phyloP scores from a whole-genome alignment of 2,329 filamentous ascomycete species.

The Plectosphaerella cucumerina region DNA sequence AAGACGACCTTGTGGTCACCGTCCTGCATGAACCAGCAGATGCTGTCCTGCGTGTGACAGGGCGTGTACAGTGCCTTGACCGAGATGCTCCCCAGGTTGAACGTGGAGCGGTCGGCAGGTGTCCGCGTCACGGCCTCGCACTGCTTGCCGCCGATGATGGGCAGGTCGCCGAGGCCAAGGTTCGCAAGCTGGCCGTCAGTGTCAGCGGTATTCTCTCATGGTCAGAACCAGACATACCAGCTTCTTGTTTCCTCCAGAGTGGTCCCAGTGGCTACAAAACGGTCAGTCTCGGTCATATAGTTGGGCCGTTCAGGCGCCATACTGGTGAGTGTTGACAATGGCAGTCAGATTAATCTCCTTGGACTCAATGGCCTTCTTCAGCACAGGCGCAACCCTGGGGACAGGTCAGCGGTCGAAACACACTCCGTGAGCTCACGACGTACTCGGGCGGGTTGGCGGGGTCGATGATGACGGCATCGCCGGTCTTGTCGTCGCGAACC shows the following conservation, averaged over 20 bases:
- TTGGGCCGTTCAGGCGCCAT: constrained; percentile 30
- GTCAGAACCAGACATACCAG: constrained; percentile 48
- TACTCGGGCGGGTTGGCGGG: constrained; percentile 77
- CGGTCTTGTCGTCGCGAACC: constrained; percentile 72
- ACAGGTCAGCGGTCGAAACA: too few species aligned
- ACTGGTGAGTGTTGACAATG: constrained; percentile 98
- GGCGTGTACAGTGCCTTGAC: constrained; percentile 91
- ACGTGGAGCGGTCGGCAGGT: constrained; percentile 69
- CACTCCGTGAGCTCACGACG: constrained; percentile 19
- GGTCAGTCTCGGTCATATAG: constrained; percentile 1
- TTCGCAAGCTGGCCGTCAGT: constrained; percentile 26
- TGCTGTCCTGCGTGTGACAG: constrained; percentile 97
- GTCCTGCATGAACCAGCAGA: constrained; percentile 91
- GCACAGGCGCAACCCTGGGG: constrained; percentile 52
- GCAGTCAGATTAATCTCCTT: constrained; percentile 78
- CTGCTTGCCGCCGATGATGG: constrained; percentile 83
- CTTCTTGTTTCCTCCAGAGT: constrained; percentile 85
- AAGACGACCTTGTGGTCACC: constrained; percentile 74
- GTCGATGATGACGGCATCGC: constrained; percentile 75
- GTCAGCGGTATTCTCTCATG: not conserved
- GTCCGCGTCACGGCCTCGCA: constrained; percentile 77
- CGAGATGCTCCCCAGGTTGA: constrained; percentile 78
- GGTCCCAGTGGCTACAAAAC: constrained; percentile 74
- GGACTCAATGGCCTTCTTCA: constrained; percentile 68
- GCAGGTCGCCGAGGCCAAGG: constrained; percentile 56